Evolutionary conservation across 176 grass and related monocot genomes (phyloP).

Genomic region (Zoysia japonica): DNA sequence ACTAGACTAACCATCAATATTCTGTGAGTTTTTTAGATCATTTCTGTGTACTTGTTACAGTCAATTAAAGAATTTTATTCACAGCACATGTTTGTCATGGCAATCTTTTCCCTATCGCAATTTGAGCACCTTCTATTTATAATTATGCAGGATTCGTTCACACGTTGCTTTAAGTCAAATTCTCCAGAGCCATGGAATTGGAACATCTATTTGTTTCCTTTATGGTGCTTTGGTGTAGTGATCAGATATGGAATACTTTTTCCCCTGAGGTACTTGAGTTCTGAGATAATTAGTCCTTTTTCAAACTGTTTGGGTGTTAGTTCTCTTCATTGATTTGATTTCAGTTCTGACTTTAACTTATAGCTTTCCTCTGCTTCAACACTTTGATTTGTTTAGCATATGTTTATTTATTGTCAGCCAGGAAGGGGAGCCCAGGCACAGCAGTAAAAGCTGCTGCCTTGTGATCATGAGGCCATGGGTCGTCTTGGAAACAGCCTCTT

Average conservation of each 20-base stretch:
- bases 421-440: too few relatives aligned
- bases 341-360: neutral
- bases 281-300: slow-evolving; percentile 5
- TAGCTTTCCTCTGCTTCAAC: neutral
- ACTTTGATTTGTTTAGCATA: neutral
- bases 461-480: too few relatives aligned
- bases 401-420: slow-evolving; percentile 10
- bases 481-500: too few relatives aligned
- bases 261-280: slow-evolving; percentile 60
- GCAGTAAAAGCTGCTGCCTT: too few relatives aligned
- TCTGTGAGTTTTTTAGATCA: neutral
- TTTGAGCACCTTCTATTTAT: slow-evolving; percentile 21
- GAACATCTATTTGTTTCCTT: slow-evolving; percentile 98
- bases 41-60: too few relatives aligned
- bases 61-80: too few relatives aligned
- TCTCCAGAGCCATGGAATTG: slow-evolving; percentile 97
- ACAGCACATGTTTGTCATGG: neutral
- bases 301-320: neutral
- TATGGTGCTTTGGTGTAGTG: slow-evolving; percentile 92
- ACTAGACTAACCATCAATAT: neutral
- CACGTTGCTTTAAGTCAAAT: slow-evolving; percentile 98
- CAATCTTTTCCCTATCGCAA: neutral
- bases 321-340: slow-evolving; percentile 1
- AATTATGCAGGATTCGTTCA: slow-evolving; percentile 89
- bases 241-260: slow-evolving; percentile 92